A percentile compares a stretch with the other conserved stretches of the same genome.
phyloP scores from a whole-genome alignment of 345 rosid genomes.

The Arabis hirsuta region DNA sequence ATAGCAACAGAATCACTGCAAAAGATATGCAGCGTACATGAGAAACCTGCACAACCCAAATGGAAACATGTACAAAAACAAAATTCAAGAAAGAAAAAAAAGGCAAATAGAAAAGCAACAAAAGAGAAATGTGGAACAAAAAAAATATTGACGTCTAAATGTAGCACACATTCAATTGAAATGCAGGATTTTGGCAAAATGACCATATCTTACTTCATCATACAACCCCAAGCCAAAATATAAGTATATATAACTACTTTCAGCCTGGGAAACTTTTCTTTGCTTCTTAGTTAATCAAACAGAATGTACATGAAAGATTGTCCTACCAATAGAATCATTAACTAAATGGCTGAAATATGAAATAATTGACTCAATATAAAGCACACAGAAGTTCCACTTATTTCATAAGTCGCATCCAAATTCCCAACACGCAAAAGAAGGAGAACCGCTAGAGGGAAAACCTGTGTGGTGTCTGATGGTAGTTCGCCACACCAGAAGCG shows the following conservation, averaged over 20 bases:
- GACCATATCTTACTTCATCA: slow-evolving; percentile 6
- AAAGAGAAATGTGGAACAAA: neutral
- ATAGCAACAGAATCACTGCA: slow-evolving; percentile 62
- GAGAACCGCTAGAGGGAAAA: slow-evolving; percentile 38
- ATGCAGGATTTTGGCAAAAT: neutral
- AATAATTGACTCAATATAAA: neutral
- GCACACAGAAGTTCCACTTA: neutral
- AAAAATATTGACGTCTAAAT: neutral
- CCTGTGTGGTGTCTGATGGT: slow-evolving; percentile 56
- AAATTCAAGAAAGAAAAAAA: neutral
- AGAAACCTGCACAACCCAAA: slow-evolving; percentile 29
- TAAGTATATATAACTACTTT: neutral
- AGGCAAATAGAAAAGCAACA: neutral
- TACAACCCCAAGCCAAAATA: slow-evolving; percentile 2
- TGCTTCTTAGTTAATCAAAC: slow-evolving; percentile 12
- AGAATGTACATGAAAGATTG: neutral
- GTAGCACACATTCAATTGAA: neutral
- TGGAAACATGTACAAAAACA: slow-evolving; percentile 18
- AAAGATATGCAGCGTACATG: slow-evolving; percentile 36
- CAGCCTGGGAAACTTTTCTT: slow-evolving; percentile 1
- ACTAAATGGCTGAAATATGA: neutral
- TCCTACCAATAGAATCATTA: slow-evolving; percentile 4
- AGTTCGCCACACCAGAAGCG: slow-evolving; percentile 51
- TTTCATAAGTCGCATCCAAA: slow-evolving; percentile 3
- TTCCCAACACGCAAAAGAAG: slow-evolving; percentile 1